Percentiles rank a stretch among this genome's conserved stretches.
These are phyloP conservation scores for Vickermania ingenoplastis DNA, from an alignment of 208 protist species.

Conservation along the genomic window DNA sequence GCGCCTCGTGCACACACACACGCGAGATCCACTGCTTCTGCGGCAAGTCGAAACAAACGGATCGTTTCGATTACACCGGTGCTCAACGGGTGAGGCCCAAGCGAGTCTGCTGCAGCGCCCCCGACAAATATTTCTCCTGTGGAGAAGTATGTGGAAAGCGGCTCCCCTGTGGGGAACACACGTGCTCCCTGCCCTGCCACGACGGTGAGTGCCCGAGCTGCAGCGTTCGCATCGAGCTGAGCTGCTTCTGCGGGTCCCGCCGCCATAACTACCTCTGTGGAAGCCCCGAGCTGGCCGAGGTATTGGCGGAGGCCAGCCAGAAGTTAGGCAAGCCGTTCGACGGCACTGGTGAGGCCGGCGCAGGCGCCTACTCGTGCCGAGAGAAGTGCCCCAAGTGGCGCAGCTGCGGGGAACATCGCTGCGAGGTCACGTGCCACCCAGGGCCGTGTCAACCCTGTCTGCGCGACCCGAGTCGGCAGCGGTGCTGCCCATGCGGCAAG, in stretches of 20 bases:
- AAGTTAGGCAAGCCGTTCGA: too few relatives aligned
- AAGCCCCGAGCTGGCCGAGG: too few relatives aligned
- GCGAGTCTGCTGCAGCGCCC: conserved; percentile 70
- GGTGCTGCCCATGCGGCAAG: conserved; percentile 50
- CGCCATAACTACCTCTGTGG: too few relatives aligned
- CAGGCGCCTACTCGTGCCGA: conserved; percentile 17
- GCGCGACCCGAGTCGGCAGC: conserved; percentile 36
- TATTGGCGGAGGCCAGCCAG: too few relatives aligned
- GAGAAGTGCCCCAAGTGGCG: conserved; percentile 36
- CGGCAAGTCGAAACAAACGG: conserved; percentile 39
- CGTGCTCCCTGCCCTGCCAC: conserved; percentile 80
- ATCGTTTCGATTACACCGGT: too few relatives aligned
- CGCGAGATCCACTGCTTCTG: conserved; percentile 74
- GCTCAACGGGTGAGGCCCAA: conserved; percentile 7
- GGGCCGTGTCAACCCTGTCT: conserved; percentile 59
- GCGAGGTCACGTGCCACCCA: conserved; percentile 59
- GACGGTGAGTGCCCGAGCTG: conserved; percentile 80
- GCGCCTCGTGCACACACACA: conserved; percentile 48
- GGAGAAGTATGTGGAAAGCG: conserved; percentile 51
- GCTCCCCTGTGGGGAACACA: conserved; percentile 72
- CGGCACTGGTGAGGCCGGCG: neutral
- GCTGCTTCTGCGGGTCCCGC: conserved; percentile 93
- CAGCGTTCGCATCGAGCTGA: conserved; percentile 28
- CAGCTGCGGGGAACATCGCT: conserved; percentile 81
- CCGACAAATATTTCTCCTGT: conserved; percentile 62